These are phyloP conservation scores for Wickerhamomyces mucosus DNA, from an alignment of 805 yeast species.

Conservation along the genomic window DNA sequence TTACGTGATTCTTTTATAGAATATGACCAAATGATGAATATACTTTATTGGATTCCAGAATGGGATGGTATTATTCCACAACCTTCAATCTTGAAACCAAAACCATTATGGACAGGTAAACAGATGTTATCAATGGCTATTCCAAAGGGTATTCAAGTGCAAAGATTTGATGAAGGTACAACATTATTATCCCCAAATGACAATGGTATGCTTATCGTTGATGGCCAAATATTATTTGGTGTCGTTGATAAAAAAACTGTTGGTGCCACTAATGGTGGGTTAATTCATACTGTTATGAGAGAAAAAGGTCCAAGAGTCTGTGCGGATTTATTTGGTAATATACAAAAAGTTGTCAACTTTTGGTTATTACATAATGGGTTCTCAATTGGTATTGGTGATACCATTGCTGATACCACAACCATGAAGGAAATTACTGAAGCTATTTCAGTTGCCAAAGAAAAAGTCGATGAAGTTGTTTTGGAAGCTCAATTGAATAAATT, in stretches of 20 bases:
- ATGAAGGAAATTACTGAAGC: constrained; percentile 92
- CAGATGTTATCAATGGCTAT: constrained; percentile 87
- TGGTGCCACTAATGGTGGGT: constrained; percentile 97
- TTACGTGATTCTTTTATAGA: constrained; percentile 82
- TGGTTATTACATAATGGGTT: constrained; percentile 97
- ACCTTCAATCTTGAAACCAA: constrained; percentile 90
- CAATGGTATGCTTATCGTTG: constrained; percentile 88
- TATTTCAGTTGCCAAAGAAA: constrained; percentile 83
- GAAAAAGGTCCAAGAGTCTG: constrained; percentile 92
- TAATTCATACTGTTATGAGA: constrained; percentile 94
- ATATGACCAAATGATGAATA: constrained; percentile 91
- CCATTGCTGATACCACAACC: constrained; percentile 95
- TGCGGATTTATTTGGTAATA: constrained; percentile 82
- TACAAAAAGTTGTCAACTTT: constrained; percentile 91
- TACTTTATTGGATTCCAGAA: constrained; percentile 94
- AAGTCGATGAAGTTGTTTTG: constrained; percentile 86
- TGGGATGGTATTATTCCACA: constrained; percentile 99
- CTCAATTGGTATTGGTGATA: constrained; percentile 99
- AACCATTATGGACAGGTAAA: constrained; percentile 96
- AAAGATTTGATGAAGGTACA: constrained; percentile 85
- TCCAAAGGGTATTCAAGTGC: constrained; percentile 92
- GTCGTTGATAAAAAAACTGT: constrained; percentile 97
- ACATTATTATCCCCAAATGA: constrained; percentile 82
- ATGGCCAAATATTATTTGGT: constrained; percentile 96
- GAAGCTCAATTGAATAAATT: constrained; percentile 86